Percentiles rank a stretch among this genome's conserved stretches.
phyloP scores from a whole-genome alignment of 495 filamentous ascomycete species.

The Daldinia concentrica region DNA sequence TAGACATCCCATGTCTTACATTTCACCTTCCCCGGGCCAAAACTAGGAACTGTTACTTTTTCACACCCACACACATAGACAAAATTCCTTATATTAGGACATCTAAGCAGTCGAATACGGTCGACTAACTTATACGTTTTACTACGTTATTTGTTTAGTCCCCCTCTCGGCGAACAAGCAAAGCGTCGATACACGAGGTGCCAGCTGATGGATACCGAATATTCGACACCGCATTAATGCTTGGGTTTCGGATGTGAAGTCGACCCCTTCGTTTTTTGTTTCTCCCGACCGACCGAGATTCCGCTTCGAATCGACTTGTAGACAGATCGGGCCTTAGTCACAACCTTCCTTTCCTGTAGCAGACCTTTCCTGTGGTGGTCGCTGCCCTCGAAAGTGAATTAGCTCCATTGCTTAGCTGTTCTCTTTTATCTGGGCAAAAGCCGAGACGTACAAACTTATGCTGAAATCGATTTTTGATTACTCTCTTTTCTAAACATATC shows the following conservation, averaged over 20 bases:
- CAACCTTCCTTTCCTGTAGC: neutral
- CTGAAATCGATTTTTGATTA: constrained; percentile 16
- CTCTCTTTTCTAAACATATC: constrained; percentile 2
- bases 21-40: constrained; percentile 15
- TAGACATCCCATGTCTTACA: constrained; percentile 36
- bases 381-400: neutral
- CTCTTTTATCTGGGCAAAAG: neutral
- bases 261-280: constrained; percentile 34
- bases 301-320: constrained; percentile 20
- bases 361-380: neutral
- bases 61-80: constrained; percentile 17
- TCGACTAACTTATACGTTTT: constrained; percentile 11
- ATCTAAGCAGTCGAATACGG: constrained; percentile 11
- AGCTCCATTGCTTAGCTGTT: neutral
- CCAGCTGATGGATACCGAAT: constrained; percentile 13
- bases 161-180: neutral
- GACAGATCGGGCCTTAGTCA: constrained; percentile 4
- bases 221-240: constrained; percentile 36
- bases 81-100: constrained; percentile 11
- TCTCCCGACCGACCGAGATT: constrained; percentile 22
- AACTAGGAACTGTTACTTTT: constrained; percentile 20
- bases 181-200: neutral
- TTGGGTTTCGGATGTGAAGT: constrained; percentile 42
- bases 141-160: constrained; percentile 6
- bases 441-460: constrained; percentile 3